Base-by-base conservation (phyloP, 352 stramenopile genomes). In the Phytophthora cactorum region DNA sequence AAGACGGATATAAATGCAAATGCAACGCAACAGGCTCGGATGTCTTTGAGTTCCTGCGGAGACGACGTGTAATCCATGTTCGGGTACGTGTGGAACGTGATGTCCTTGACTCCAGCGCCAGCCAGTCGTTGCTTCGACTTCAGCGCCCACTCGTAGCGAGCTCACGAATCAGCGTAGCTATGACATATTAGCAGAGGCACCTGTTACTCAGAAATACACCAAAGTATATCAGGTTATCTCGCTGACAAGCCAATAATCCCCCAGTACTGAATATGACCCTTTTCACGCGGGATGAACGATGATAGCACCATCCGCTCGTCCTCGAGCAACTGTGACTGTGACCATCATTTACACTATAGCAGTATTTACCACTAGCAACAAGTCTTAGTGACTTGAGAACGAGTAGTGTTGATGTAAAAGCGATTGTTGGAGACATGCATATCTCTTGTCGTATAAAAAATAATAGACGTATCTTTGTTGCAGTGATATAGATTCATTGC, bases 151-250 rank as follows among this genome's bases (percentile, higher is more conserved):
- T 80, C 53, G 36, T 88, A 86, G 28, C 57, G 67, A 57, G 88
- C 77, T 38, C 84, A 72, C 2, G 64, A 75, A 49, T 93, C 85
- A 14, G 66, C 62, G 28, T 90, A 78, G 12, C 86, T 80, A 63
- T 93, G 86, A 41, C 83, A 92, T 59, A 92, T 86, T 36, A 91
- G 74, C 61, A 91, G 51, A 32, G 86, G 84, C 8, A 91, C 79
- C 72, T 88, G 47, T 25, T 22, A 12, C 1, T 39, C 22, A 22
- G 22, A 22, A 22, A 22, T 0, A 22, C 22, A 22, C 22, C 22
- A 22, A 22, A 22, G 22, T 22, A 22, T 22, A 1, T 22, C 22
- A 22, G 22, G 0, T 22, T 22, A 22, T 22, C 22, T 22, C 22
- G 22, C 22, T 22, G 22, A 22, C 22, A 22, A 22, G 0, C 22